phyloP scores from a whole-genome alignment of 768 basidiomycete species.

The Hydnomerulius pinastri region DNA sequence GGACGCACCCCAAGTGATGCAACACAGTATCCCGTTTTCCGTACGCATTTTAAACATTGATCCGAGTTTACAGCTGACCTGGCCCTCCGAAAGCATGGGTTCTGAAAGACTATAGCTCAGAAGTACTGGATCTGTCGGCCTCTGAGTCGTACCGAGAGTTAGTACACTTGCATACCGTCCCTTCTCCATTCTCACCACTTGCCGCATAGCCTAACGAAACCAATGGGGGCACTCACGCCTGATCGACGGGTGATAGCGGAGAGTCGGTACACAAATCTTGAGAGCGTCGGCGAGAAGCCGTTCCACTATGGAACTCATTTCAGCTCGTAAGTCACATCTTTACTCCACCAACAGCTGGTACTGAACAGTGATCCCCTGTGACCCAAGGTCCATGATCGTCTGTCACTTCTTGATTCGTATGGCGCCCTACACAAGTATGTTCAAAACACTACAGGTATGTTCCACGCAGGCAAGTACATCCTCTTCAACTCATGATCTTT shows the following conservation, averaged over 20 bases:
- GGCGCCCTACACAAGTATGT: conserved; percentile 92
- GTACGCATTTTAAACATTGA: conserved; percentile 48
- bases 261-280: conserved; percentile 70
- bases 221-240: conserved; percentile 88
- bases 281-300: conserved; percentile 81
- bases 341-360: neutral
- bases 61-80: neutral
- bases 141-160: conserved; percentile 73
- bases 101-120: conserved; percentile 78
- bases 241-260: conserved; percentile 74
- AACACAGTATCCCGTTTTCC: conserved; percentile 92
- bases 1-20: conserved; percentile 94
- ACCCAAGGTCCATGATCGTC: conserved; percentile 79
- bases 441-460: conserved; percentile 77
- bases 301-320: conserved; percentile 97
- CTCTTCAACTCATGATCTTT: neutral
- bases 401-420: conserved; percentile 92
- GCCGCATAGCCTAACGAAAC: conserved; percentile 65
- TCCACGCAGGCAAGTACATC: neutral
- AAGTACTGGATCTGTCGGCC: conserved; percentile 63
- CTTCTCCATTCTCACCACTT: neutral
- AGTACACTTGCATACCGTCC: conserved; percentile 22
- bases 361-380: neutral
- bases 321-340: conserved; percentile 50
- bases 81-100: too few species aligned